phyloP scores from a whole-genome alignment of 139 green algal genomes.

The Asterochloris erici region DNA sequence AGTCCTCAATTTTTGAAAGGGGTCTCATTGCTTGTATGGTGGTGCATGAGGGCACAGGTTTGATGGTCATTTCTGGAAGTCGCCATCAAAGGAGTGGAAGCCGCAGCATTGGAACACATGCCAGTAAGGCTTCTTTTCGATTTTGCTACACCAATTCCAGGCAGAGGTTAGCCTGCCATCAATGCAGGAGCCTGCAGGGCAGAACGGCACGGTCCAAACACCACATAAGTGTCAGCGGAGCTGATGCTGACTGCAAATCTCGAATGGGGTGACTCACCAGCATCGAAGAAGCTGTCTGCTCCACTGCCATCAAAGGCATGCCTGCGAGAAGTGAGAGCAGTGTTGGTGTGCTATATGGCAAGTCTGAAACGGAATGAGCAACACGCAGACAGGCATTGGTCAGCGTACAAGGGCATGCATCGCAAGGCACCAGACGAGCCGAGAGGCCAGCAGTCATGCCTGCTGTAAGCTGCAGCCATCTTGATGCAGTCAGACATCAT shows the following conservation, averaged over 20 bases:
- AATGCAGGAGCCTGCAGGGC: constrained; percentile 73
- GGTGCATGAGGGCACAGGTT: background rate
- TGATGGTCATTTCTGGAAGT: constrained; percentile 40
- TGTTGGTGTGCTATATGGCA: no score
- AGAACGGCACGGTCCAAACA: background rate
- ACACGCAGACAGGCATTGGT: no score
- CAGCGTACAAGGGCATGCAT: no score
- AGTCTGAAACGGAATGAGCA: no score
- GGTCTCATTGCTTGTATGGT: no score
- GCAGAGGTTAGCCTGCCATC: constrained; percentile 88
- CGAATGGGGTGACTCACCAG: constrained; percentile 12
- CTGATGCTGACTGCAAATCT: constrained; percentile 32
- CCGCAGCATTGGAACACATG: constrained; percentile 80
- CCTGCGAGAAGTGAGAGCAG: background rate
- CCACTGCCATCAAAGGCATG: constrained; percentile 92
- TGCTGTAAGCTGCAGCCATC: no score
- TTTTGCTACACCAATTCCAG: constrained; percentile 85
- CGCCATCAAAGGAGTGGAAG: constrained; percentile 85
- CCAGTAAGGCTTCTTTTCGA: constrained; percentile 87
- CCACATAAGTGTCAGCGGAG: background rate
- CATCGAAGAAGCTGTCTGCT: constrained; percentile 85
- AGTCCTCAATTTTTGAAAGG: background rate
- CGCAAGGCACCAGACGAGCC: no score
- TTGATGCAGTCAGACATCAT: no score
- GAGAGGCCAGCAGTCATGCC: no score